Evolutionary conservation across 345 rosid genomes (phyloP), one percentile per base, ranked within the genome.

Genomic region (Trapa incisa): DNA sequence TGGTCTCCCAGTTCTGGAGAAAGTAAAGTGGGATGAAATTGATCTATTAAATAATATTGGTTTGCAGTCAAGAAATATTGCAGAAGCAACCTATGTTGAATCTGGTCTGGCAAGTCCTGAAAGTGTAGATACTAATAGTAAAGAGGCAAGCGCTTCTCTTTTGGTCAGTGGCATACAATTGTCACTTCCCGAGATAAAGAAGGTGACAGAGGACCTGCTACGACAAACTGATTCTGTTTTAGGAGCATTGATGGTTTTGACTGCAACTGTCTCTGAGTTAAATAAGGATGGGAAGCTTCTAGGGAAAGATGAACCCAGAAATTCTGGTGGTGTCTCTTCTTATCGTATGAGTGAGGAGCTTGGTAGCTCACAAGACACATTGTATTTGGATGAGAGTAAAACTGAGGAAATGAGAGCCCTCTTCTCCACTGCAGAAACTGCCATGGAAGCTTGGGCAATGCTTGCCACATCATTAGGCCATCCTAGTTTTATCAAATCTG

Each of bases 401-500:
- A 75, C 87, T n/a, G 90, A 89, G 79, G 96, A 89, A 84, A 93
- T 93, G 97, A 89, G 73, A 79, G 75, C 74, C 69, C 89, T 93
- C 29, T 93, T 93, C 77, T 81, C 84, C 56, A 83, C 80, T 29
- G 98, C 97, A 71, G 98, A 93, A 77, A 90, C 82, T 84, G 98
- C 98, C 50, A 89, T 93, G 96, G 97, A 93, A 76, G 98, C 98
- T 65, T 93, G 98, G 98, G 98, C 98, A 63, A 85, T 93, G 98
- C 94, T 93, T 73, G 93, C 98, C 71, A 84, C 92, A 76, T 84
- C 98, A 53, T 65, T 89, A 61, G 98, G 98, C 71, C 97, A 90
- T 78, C 88, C 98, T 66, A 93, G 96, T 81, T 88, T 93, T 68
- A 87, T 93, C 62, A 90, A 85, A 85, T 93, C 97, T 66, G 97